Evolutionary conservation across 345 rosid species (phyloP), one percentile per base, ranked within the genome.

Genomic region (Populus pruinosa): DNA sequence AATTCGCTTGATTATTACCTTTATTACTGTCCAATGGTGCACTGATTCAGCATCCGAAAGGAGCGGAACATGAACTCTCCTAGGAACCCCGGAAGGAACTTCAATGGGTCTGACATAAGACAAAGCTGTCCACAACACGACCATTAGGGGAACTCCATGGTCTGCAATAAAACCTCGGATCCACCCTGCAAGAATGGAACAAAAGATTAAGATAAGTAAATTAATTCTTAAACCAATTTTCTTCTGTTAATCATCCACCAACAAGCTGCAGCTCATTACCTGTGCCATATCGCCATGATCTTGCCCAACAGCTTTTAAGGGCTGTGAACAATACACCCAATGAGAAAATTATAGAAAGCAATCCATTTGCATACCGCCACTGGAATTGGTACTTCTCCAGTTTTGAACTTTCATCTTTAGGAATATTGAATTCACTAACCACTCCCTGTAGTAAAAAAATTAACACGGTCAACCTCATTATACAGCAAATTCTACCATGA

Each of bases 1-100:
- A 76, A 33, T 62, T 9, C 55, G 36, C 43, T 38, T 36, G 16
- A 73, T 29, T 12, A 33, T 6, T 87, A 91, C 98, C 89, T 83
- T 85, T 49, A 91, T 65, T 39, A 92, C 94, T n/a, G 96, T 91
- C 98, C 98, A 94, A 66, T 94, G 98, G n/a, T 87, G 35, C 61
- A 88, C 59, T 20, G 98, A 88, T 59, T 80, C 83, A 66, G 92
- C 73, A 64, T 94, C 94, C 97, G 94, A 94, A n/a, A 89, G 92
- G 76, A 92, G 93, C 71, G 98, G 97, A 82, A 88, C 79, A 62
- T 81, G 77, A 39, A 94, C 83, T 83, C 94, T 91, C 43, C 96
- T 82, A 16, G 98, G 98, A 69, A 94, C 93, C 21, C 83, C 89
- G 73, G 79, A 6, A 50, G 87, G 90, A 73, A 87, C 85, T 69